Evolutionary conservation across 208 protist genomes (phyloP).

Genomic region (Leishmania amazonensis): DNA sequence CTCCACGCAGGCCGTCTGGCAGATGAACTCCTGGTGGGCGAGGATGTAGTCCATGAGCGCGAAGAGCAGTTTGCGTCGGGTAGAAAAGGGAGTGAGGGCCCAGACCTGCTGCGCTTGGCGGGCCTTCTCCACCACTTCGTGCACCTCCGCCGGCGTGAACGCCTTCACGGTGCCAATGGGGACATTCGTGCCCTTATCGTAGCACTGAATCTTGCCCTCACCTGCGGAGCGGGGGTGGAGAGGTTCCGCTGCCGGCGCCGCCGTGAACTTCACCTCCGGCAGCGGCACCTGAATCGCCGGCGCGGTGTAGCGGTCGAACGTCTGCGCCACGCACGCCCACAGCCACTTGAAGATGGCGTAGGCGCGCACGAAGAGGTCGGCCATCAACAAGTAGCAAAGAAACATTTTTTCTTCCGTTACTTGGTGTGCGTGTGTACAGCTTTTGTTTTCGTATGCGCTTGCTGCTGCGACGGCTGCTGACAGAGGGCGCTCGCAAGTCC

Average conservation of each 20-base stretch:
- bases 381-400: conserved; percentile 43
- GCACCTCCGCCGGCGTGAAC: conserved; percentile 75
- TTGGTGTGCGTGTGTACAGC: neutral
- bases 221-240: conserved; percentile 76
- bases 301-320: conserved; percentile 81
- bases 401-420: conserved; percentile 33
- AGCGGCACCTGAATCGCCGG: conserved; percentile 73
- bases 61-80: conserved; percentile 81
- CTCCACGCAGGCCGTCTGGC: conserved; percentile 86
- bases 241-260: conserved; percentile 39
- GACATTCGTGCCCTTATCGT: conserved; percentile 89
- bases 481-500: too few relatives aligned
- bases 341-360: conserved; percentile 56
- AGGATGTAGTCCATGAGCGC: conserved; percentile 90
- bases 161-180: conserved; percentile 76
- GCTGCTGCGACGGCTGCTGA: too few relatives aligned
- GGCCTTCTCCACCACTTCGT: conserved; percentile 58
- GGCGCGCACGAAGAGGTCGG: conserved; percentile 63
- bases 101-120: conserved; percentile 81
- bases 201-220: conserved; percentile 84
- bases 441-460: neutral
- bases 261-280: conserved; percentile 60
- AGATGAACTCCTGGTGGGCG: conserved; percentile 78
- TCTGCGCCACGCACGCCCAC: conserved; percentile 40
- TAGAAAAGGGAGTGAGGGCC: conserved; percentile 87